Base-by-base conservation (phyloP, 176 grass and related monocot genomes). In the Phragmites australis region DNA sequence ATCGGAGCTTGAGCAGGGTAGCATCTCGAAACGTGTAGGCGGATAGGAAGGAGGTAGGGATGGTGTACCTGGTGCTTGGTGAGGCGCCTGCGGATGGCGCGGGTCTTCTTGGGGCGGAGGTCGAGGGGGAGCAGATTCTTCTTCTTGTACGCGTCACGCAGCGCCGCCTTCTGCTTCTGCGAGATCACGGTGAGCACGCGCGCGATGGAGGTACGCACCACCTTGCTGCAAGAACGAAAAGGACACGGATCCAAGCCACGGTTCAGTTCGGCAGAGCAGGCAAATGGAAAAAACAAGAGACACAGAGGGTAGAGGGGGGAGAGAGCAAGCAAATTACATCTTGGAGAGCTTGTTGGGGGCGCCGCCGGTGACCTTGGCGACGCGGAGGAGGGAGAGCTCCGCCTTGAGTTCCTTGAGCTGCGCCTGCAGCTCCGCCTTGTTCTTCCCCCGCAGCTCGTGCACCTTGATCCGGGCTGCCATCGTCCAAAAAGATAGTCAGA, bases 271-370 rank as follows among this genome's bases (percentile, higher is more conserved):
- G 9, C 27, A 63, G 0, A 9, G 21, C 19, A 29, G 10, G 2
- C 9, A 22, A 42, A 46, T 15, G 11, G 26, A 13, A n/a, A 13
- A n/a, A 8, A 15, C 59, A 63, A 45, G 51, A 3, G 26, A 59
- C 16, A 23, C 21, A 53, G 26, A 32, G 21, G 34, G 15, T 2
- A 76, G 60, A 6, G 26, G 6, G 25, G 31, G 6, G 0, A 11
- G 68, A 14, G 49, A 13, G 45, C 25, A 23, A 16, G 12, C 54
- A 31, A 34, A 2, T 19, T 59, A 92, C 93, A 97, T 97, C 90
- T 97, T 97, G 42, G 93, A 97, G 61, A 97, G 93, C 90, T 97
- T 97, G 86, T 97, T 97, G 57, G 93, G 93, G 18, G 93, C 93
- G 1, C 93, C 93, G 23, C 93, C 93, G 80, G 93, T 97, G 85